Conservation (phyloP, 257 asterid species). For the Fraxinus pennsylvanica region DNA sequence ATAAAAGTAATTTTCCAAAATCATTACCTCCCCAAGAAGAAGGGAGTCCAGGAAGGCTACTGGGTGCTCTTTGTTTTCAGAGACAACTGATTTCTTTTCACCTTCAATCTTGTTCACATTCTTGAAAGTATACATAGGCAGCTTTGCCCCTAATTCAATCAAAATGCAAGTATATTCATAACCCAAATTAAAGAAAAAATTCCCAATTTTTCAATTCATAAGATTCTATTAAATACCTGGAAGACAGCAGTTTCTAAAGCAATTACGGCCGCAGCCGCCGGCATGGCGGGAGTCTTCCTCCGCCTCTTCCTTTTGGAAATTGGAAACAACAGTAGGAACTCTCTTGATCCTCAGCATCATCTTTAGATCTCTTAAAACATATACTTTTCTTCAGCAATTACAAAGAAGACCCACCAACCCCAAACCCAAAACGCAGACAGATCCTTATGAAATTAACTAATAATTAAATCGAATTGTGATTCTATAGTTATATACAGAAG, state of each 20-base stretch:
- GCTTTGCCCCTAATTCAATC: slow-evolving; percentile 57
- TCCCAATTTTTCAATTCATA: background rate
- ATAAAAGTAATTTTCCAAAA: background rate
- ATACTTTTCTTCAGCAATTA: background rate
- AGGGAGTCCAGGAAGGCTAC: slow-evolving; percentile 69
- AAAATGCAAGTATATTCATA: slow-evolving; percentile 21
- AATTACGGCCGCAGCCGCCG: slow-evolving; percentile 78
- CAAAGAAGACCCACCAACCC: background rate
- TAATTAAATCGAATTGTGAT: background rate
- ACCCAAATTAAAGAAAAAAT: background rate
- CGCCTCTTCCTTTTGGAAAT: slow-evolving; percentile 74
- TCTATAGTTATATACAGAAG: background rate
- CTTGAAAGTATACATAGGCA: slow-evolving; percentile 73
- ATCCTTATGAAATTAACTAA: slow-evolving; percentile 10
- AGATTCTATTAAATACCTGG: slow-evolving; percentile 42
- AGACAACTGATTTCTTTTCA: slow-evolving; percentile 35
- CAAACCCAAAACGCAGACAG: background rate
- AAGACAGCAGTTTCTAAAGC: slow-evolving; percentile 78
- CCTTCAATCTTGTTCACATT: slow-evolving; percentile 32
- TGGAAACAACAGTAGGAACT: slow-evolving; percentile 85
- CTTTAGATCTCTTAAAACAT: slow-evolving; percentile 16
- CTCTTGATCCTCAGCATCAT: slow-evolving; percentile 76
- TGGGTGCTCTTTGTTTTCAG: slow-evolving; percentile 44
- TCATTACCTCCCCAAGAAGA: slow-evolving; percentile 71
- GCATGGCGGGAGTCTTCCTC: slow-evolving; percentile 48